Evolutionary conservation across 202 grass and related monocot genomes (phyloP), one percentile per base, ranked within the genome.

Genomic region (Thinopyrum obtusiflorum): DNA sequence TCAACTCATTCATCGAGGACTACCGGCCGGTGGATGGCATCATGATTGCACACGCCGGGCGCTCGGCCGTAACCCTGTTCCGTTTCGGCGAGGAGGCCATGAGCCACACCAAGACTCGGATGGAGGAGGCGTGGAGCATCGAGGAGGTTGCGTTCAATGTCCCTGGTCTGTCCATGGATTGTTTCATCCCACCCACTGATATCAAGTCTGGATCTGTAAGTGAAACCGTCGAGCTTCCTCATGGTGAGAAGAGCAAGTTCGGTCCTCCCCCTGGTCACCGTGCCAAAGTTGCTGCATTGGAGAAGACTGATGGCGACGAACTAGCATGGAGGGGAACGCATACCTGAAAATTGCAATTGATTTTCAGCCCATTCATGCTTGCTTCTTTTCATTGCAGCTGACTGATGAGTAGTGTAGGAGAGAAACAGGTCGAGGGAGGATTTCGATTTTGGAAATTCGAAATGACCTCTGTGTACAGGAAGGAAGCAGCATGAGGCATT

Each of bases 111-210:
- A 96, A 93, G 82, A 89, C 83, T 13, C 80, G 89, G 80, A 91
- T 93, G 86, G 93, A 93, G 6, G 93, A 96, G 87, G 85, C 85
- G 20, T 96, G 93, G 93, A 93, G 80, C 80, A 93, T 96, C 44
- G 89, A 96, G 81, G 93, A 96, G 81, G 89, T 86, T 0, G 93
- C 80, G 11, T 96, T 96, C 83, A 91, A 96, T 39, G 89, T 96
- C 14, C 87, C 91, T 0, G 93, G 93, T 8, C 80, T 96, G 40
- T 93, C 93, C 39, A 49, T 85, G 7, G 93, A 96, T 3, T 96
- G 87, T 53, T 96, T 96, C 76, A 89, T 93, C 77, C 89, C 93
- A 17, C 93, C 91, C 29, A 84, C 89, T 2, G 89, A 93, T 66
- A 83, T 95, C 77, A 84, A 86, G 77, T 84, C 80, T 62, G 93